Conservation (phyloP, 2,329 filamentous ascomycete species). For the Verticillium zaregamsianum region DNA sequence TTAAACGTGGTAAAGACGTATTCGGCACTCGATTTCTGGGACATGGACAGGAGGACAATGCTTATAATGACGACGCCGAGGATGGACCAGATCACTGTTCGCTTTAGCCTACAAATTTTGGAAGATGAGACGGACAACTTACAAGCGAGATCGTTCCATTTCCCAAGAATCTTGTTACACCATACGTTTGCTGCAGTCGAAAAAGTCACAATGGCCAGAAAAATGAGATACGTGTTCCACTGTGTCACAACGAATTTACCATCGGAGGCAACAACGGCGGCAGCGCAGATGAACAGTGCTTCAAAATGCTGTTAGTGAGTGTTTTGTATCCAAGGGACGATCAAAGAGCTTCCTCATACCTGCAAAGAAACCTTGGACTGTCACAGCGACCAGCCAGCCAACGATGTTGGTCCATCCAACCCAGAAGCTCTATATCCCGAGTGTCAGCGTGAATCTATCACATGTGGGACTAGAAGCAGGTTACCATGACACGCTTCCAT, state of each 20-base stretch:
- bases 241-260: conserved; percentile 29
- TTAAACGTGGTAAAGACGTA: conserved; percentile 39
- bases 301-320: background rate
- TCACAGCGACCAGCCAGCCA: conserved; percentile 40
- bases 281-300: conserved; percentile 40
- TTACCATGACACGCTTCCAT: conserved; percentile 33
- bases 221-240: conserved; percentile 39
- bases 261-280: conserved; percentile 32
- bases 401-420: conserved; percentile 41
- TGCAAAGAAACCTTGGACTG: conserved; percentile 37
- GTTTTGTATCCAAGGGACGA: background rate
- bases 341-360: conserved; percentile 18
- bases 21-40: conserved; percentile 36
- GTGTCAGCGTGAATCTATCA: background rate
- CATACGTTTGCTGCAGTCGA: conserved; percentile 34
- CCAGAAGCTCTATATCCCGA: conserved; percentile 32
- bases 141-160: conserved; percentile 37
- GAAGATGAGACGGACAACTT: conserved; percentile 7
- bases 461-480: background rate
- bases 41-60: conserved; percentile 35
- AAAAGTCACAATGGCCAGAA: conserved; percentile 31
- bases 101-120: background rate
- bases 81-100: conserved; percentile 36
- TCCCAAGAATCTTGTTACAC: conserved; percentile 33
- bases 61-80: conserved; percentile 37